Conservation (phyloP, 2,329 filamentous ascomycete species). For the Blumeriella jaapii region DNA sequence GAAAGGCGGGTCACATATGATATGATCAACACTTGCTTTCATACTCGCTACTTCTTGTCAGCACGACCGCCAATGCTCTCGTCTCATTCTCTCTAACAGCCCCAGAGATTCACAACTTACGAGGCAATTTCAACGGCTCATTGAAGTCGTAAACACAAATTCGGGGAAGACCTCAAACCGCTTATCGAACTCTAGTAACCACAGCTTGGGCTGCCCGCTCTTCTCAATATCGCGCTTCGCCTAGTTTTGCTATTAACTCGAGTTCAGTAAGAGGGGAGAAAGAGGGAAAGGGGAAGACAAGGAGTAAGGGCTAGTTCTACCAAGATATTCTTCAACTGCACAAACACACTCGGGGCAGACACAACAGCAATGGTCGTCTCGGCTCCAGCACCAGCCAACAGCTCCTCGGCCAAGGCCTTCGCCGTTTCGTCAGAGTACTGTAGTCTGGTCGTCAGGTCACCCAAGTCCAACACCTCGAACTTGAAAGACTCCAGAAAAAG, state of each 20-base stretch:
- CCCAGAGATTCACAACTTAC: constrained; percentile 27
- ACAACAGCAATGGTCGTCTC: constrained; percentile 55
- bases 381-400: constrained; percentile 48
- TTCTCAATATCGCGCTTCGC: constrained; percentile 5
- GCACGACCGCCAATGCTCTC: background rate
- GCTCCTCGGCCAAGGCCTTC: constrained; percentile 45
- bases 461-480: no score
- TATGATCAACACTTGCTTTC: constrained; percentile 53
- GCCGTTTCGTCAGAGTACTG: constrained; percentile 67
- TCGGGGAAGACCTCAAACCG: constrained; percentile 65
- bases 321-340: constrained; percentile 61
- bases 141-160: constrained; percentile 68
- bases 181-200: constrained; percentile 62
- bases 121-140: constrained; percentile 52
- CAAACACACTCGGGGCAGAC: constrained; percentile 66
- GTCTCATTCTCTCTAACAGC: background rate
- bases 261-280: background rate
- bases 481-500: no score
- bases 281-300: background rate
- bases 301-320: constrained; percentile 33
- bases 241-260: constrained; percentile 1
- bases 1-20: constrained; percentile 72
- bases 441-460: background rate
- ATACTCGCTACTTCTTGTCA: constrained; percentile 33
- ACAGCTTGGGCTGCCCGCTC: constrained; percentile 41